phyloP scores from a whole-genome alignment of 768 basidiomycete species.

The Lyophyllum decastes region DNA sequence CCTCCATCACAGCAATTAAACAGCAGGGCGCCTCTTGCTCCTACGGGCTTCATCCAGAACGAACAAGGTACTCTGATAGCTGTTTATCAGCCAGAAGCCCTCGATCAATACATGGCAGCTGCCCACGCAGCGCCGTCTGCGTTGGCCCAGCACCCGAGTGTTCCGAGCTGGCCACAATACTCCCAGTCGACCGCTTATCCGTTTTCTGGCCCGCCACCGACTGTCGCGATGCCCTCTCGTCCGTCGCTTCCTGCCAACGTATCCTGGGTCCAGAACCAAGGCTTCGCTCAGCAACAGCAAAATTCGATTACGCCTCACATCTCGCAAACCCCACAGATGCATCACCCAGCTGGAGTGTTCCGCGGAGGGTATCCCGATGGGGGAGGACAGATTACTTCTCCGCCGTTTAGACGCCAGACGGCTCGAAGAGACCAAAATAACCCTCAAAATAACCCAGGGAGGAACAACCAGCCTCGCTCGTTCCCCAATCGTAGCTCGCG shows the following conservation, averaged over 20 bases:
- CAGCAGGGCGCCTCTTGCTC: slow-evolving; percentile 57
- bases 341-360: slow-evolving; percentile 10
- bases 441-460: slow-evolving; percentile 17
- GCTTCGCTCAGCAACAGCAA: slow-evolving; percentile 14
- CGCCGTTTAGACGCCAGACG: slow-evolving; percentile 23
- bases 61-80: slow-evolving; percentile 74
- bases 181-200: slow-evolving; percentile 26
- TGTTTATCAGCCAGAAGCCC: slow-evolving; percentile 69
- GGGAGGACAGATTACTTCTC: slow-evolving; percentile 14
- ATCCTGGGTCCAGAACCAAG: slow-evolving; percentile 26
- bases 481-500: slow-evolving; percentile 27
- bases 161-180: slow-evolving; percentile 34
- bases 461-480: slow-evolving; percentile 22
- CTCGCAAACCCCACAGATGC: slow-evolving; percentile 12
- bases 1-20: slow-evolving; percentile 24
- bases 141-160: slow-evolving; percentile 24
- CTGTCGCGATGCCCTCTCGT: slow-evolving; percentile 21
- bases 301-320: slow-evolving; percentile 15
- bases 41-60: slow-evolving; percentile 71
- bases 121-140: slow-evolving; percentile 27
- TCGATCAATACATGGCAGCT: slow-evolving; percentile 67
- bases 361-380: slow-evolving; percentile 23
- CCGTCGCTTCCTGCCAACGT: slow-evolving; percentile 18
- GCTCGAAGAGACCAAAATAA: slow-evolving; percentile 28
- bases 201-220: slow-evolving; percentile 27